These are phyloP conservation scores for Beverwykella pulmonaria DNA, from an alignment of 495 filamentous ascomycete genomes.

Conservation along the genomic window DNA sequence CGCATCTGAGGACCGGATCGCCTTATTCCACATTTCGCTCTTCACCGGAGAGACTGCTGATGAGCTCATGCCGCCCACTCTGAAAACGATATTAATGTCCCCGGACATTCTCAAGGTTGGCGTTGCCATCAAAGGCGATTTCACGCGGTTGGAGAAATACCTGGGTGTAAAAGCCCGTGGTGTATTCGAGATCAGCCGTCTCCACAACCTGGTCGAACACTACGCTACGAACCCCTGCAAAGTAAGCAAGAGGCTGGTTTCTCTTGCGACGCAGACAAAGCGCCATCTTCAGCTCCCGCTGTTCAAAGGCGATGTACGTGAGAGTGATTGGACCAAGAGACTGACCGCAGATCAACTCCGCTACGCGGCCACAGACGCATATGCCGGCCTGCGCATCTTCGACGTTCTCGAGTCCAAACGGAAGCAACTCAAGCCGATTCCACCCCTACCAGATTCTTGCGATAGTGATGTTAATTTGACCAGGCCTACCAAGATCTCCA, in stretches of 20 bases:
- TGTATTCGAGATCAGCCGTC: conserved; percentile 45
- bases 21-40: conserved; percentile 44
- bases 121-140: conserved; percentile 85
- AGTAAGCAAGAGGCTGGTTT: conserved; percentile 38
- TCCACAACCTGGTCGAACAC: conserved; percentile 46
- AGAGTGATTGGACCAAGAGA: conserved; percentile 43
- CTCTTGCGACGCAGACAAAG: conserved; percentile 42
- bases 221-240: conserved; percentile 12
- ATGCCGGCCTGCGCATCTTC: conserved; percentile 45
- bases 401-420: conserved; percentile 45
- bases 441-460: conserved; percentile 34
- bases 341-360: conserved; percentile 39
- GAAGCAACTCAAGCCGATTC: conserved; percentile 41
- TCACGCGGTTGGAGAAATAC: conserved; percentile 39
- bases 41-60: conserved; percentile 38
- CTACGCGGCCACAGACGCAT: conserved; percentile 48
- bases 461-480: conserved; percentile 18
- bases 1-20: conserved; percentile 45
- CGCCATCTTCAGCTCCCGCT: conserved; percentile 44
- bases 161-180: conserved; percentile 39
- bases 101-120: conserved; percentile 82
- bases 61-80: conserved; percentile 41
- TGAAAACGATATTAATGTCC: conserved; percentile 67
- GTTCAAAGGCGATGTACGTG: conserved; percentile 43
- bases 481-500: not conserved